A percentile compares a stretch with the other conserved stretches of the same genome.
phyloP scores from a whole-genome alignment of 2,329 filamentous ascomycete genomes.

The Stachybotrys elegans region DNA sequence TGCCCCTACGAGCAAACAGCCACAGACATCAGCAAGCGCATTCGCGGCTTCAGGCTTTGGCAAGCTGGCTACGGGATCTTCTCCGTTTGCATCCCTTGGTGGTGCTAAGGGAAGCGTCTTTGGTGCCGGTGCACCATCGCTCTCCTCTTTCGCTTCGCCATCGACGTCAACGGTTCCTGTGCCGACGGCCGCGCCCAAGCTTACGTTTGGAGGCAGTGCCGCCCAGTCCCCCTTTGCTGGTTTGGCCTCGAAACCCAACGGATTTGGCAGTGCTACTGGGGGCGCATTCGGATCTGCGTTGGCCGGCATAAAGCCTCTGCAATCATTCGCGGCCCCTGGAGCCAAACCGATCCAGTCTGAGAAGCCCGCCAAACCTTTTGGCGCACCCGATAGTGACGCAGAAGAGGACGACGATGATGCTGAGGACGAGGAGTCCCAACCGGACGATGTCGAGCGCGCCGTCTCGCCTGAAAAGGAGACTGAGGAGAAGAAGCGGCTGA shows the following conservation, averaged over 20 bases:
- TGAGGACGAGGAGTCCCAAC: constrained; percentile 35
- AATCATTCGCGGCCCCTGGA: constrained; percentile 66
- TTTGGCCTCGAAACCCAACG: constrained; percentile 33
- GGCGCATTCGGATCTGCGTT: constrained; percentile 30
- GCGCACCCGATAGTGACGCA: constrained; percentile 64
- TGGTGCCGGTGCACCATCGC: constrained; percentile 33
- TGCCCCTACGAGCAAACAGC: constrained; percentile 18
- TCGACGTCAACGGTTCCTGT: constrained; percentile 19
- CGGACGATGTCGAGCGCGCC: constrained; percentile 40
- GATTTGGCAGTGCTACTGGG: constrained; percentile 43
- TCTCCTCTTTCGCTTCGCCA: constrained; percentile 27
- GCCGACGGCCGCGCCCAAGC: constrained; percentile 33
- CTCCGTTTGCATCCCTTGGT: constrained; percentile 58
- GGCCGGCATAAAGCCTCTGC: constrained; percentile 41
- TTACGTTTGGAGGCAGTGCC: constrained; percentile 41
- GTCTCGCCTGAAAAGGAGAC: constrained; percentile 47
- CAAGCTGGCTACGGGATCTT: constrained; percentile 57
- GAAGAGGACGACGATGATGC: constrained; percentile 39
- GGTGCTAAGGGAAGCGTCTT: constrained; percentile 45
- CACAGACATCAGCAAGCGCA: constrained; percentile 49
- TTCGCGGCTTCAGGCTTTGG: constrained; percentile 67
- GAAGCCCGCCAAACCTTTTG: constrained; percentile 69
- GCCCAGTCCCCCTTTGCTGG: constrained; percentile 43
- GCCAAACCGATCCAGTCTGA: constrained; percentile 41
- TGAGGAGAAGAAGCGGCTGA: constrained; percentile 61